Percentiles rank a stretch among this genome's conserved stretches.
phyloP scores from a whole-genome alignment of 139 green algal species.

The Tetratostichococcus sp. region DNA sequence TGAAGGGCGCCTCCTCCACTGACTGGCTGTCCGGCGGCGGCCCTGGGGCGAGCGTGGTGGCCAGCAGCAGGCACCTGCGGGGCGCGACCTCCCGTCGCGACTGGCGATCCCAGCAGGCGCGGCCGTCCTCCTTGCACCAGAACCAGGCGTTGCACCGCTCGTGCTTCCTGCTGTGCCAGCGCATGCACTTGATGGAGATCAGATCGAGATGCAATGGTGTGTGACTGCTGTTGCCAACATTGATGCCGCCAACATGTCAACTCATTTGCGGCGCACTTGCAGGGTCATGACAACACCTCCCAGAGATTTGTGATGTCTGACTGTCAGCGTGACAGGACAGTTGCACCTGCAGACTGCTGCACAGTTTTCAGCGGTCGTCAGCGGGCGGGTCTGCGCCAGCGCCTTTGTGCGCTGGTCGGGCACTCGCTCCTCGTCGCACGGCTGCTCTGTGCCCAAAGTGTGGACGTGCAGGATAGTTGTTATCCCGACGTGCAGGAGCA shows the following conservation, averaged over 20 bases:
- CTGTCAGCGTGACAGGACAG: not conserved
- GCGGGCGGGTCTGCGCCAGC: not conserved
- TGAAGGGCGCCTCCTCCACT: not conserved
- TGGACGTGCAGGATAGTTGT: not conserved
- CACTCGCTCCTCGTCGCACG: not conserved
- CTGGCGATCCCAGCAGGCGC: not conserved
- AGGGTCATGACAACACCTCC: too few relatives aligned
- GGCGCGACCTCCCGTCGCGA: not conserved
- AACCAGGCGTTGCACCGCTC: conserved; percentile 4
- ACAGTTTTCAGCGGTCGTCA: not conserved
- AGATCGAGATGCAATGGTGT: too few relatives aligned
- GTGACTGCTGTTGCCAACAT: too few relatives aligned
- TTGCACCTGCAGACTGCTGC: not conserved
- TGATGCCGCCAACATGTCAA: too few relatives aligned
- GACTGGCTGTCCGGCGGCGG: not conserved
- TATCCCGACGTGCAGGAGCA: not conserved
- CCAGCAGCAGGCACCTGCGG: not conserved
- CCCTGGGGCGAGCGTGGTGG: not conserved
- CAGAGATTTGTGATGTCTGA: too few relatives aligned
- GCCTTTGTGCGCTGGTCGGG: not conserved
- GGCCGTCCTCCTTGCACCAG: not conserved
- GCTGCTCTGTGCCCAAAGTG: not conserved
- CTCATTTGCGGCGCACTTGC: too few relatives aligned
- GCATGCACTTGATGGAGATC: too few relatives aligned
- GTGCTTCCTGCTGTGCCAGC: not conserved